phyloP scores from a whole-genome alignment of 1,139 yeast genomes.

The Protomyces inouyei region DNA sequence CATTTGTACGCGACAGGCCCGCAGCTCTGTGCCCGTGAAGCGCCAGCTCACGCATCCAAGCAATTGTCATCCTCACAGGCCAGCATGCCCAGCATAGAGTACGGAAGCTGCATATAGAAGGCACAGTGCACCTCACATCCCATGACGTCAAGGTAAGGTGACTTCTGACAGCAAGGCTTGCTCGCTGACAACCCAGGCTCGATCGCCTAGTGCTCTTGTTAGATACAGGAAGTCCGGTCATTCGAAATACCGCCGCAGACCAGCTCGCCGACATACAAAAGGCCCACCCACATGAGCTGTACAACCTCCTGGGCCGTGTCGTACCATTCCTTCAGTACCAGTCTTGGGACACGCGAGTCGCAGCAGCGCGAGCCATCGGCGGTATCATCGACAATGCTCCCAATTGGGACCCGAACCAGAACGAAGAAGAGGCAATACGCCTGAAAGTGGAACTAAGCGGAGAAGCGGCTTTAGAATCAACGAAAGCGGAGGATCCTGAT shows the following conservation, averaged over 20 bases:
- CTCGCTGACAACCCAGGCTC: constrained; percentile 3
- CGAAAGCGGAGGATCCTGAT: constrained; percentile 19
- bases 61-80: no score
- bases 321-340: constrained; percentile 77
- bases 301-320: constrained; percentile 77
- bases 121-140: not conserved
- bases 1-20: not conserved
- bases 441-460: constrained; percentile 17
- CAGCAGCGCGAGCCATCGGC: constrained; percentile 94
- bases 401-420: constrained; percentile 76
- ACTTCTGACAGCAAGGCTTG: not conserved
- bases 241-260: constrained; percentile 94
- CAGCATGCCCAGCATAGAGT: no score
- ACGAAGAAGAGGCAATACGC: constrained; percentile 32
- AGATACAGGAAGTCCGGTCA: constrained; percentile 92
- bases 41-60: no score
- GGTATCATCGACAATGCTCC: constrained; percentile 78
- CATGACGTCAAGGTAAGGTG: not conserved
- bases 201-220: constrained; percentile 43
- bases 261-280: constrained; percentile 91
- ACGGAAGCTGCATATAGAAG: not conserved
- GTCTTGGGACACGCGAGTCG: constrained; percentile 94
- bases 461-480: constrained; percentile 31
- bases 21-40: not conserved
- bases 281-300: constrained; percentile 88